phyloP scores from a whole-genome alignment of 352 stramenopile genomes.

The Phytopythium delawarense region DNA sequence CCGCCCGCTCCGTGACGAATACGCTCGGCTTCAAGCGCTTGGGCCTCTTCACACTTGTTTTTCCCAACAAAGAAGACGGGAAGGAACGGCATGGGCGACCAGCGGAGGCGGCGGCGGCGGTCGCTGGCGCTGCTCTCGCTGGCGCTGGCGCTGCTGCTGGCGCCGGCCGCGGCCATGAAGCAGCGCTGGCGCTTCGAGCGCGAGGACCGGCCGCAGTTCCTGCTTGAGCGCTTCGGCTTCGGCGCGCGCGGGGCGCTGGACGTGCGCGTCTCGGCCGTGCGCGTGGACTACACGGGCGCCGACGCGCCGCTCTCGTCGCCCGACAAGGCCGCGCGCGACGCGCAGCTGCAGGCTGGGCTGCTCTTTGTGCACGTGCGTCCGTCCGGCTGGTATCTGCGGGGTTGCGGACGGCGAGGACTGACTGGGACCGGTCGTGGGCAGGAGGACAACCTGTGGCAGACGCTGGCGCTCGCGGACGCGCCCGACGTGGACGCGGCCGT shows the following conservation, averaged over 20 bases:
- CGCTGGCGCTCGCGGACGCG: constrained; percentile 36
- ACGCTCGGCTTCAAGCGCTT: no score
- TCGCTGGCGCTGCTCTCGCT: constrained; percentile 3
- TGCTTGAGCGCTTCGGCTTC: constrained; percentile 91
- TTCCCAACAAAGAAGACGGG: no score
- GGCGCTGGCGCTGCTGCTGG: constrained; percentile 7
- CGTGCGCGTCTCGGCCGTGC: constrained; percentile 61
- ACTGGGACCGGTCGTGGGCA: constrained; percentile 3
- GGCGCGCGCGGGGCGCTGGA: constrained; percentile 56
- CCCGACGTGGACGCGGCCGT: constrained; percentile 14
- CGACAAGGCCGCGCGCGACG: not conserved
- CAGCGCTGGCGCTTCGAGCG: constrained; percentile 67
- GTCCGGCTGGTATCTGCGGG: not conserved
- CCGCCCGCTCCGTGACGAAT: no score
- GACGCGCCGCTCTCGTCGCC: not conserved
- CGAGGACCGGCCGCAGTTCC: constrained; percentile 77
- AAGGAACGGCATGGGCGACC: not conserved
- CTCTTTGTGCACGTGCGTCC: constrained; percentile 64
- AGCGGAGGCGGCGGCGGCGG: not conserved
- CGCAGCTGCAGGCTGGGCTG: constrained; percentile 30
- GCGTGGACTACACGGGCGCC: constrained; percentile 4
- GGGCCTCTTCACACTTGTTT: no score
- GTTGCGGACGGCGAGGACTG: not conserved
- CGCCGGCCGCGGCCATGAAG: constrained; percentile 41
- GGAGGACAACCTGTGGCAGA: constrained; percentile 58